Base-by-base conservation (phyloP, 345 rosid genomes). In the Erysimum cheiranthoides region DNA sequence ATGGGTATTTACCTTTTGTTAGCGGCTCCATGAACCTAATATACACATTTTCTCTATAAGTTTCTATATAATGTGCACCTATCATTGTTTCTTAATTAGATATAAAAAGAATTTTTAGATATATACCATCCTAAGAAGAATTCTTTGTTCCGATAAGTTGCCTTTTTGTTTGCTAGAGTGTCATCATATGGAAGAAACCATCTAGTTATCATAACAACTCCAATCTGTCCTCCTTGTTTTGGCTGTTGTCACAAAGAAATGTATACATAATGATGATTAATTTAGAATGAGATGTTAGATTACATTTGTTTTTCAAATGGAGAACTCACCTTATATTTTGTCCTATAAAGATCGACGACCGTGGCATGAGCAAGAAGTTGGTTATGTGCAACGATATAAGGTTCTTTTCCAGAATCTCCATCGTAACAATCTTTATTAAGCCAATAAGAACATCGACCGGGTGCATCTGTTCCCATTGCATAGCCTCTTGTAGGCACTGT, bases 401-500 rank as follows among this genome's bases (percentile, higher is more conserved):
- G 81, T 39, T 78, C 81, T 7, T 34, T 71, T 28, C 13, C 66
- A 6, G 85, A 82, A 31, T 79, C 45, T 12, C 81, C 85, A 0
- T 35, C 73, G 2, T 38, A 47, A 61, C 85, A 82, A 21, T 10
- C 28, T 5, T 14, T 2, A 6, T 71, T 31, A 16, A 60, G 2
- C 50, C 61, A 71, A 12, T 38, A 45, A 5, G 89, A 83, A 73
- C 89, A 85, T 38, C 85, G 56, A 3, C 86, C 77, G 0, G 85
- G 86, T n/a, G 88, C 86, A 36, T 73, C 58, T 3, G 4, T 16
- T 3, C 86, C 88, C 0, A 0, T 47, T 5, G 40, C 73, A 49
- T 85, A 80, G 6, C 82, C 86, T 14, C 46, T 32, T 3, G 49
- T 69, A 16, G 77, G 53, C 21, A 47, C 60, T 5, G 78, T 35